These are phyloP conservation scores for Geranium incanum DNA, from an alignment of 441 rosid species.

Conservation along the genomic window DNA sequence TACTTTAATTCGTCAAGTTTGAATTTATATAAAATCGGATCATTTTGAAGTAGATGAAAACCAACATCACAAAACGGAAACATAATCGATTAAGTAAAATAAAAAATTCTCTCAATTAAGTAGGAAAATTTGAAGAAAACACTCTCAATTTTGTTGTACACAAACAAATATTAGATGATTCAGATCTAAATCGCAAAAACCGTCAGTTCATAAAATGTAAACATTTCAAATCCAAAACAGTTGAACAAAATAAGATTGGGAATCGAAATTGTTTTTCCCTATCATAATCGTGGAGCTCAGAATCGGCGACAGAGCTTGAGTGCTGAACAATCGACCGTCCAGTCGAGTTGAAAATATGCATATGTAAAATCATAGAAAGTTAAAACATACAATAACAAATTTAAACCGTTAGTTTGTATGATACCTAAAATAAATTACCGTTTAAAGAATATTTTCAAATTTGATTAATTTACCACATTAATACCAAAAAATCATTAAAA, in stretches of 20 bases:
- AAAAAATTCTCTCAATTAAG: neutral
- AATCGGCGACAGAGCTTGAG: conserved; percentile 56
- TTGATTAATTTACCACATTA: too few relatives aligned
- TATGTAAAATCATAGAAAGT: too few relatives aligned
- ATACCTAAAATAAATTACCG: too few relatives aligned
- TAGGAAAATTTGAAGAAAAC: neutral
- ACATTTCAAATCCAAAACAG: neutral
- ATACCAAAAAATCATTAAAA: too few relatives aligned
- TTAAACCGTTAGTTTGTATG: too few relatives aligned
- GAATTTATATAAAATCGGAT: neutral
- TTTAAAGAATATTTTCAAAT: too few relatives aligned
- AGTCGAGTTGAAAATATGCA: conserved; percentile 36
- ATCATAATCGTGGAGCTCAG: conserved; percentile 62
- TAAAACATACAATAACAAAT: too few relatives aligned
- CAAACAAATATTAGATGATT: neutral
- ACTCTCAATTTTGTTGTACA: neutral
- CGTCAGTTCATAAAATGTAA: too few relatives aligned
- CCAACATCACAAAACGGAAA: neutral
- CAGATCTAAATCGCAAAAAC: neutral
- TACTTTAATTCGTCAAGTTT: too few relatives aligned
- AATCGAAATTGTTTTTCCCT: conserved; percentile 29
- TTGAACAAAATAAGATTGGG: neutral
- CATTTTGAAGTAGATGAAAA: neutral
- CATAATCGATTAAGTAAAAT: neutral
- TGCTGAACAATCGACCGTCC: conserved; percentile 70